These are phyloP conservation scores for Aquanectria penicillioides DNA, from an alignment of 2,329 filamentous ascomycete species.

Conservation along the genomic window DNA sequence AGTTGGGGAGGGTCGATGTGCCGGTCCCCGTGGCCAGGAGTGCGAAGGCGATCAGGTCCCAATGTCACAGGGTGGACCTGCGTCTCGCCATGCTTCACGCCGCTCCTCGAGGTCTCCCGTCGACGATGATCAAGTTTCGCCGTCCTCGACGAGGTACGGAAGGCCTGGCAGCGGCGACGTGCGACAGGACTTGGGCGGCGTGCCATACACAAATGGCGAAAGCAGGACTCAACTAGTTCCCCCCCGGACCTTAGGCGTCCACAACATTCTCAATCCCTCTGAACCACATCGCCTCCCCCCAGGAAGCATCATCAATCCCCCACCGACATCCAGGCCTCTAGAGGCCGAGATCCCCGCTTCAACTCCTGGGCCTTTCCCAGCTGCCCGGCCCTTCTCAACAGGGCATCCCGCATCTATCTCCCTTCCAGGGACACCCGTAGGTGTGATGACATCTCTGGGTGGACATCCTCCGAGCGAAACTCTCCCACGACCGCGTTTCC, in stretches of 20 bases:
- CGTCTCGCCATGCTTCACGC: constrained; percentile 65
- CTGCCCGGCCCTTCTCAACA: constrained; percentile 37
- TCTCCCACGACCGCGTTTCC: constrained; percentile 45
- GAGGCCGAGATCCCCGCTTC: constrained; percentile 33
- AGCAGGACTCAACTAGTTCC: constrained; percentile 39
- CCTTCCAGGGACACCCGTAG: constrained; percentile 47
- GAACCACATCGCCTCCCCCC: constrained; percentile 39
- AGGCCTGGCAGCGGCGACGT: constrained; percentile 35
- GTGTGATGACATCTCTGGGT: constrained; percentile 39
- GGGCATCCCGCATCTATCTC: constrained; percentile 45
- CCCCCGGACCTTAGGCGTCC: constrained; percentile 46
- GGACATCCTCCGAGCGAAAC: constrained; percentile 45
- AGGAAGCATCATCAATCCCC: constrained; percentile 25
- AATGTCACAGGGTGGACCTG: constrained; percentile 72
- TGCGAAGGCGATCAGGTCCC: constrained; percentile 67
- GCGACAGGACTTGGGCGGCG: constrained; percentile 32
- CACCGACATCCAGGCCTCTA: constrained; percentile 26
- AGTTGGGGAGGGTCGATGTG: constrained; percentile 62
- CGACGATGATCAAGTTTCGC: constrained; percentile 45
- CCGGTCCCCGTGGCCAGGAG: constrained; percentile 60
- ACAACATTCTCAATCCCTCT: constrained; percentile 51
- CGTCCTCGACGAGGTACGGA: constrained; percentile 35
- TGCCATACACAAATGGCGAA: constrained; percentile 35
- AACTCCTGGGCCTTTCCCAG: constrained; percentile 35
- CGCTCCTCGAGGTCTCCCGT: constrained; percentile 57